phyloP scores from a whole-genome alignment of 371 early-diverging fungal genomes.

The Rhizomucor pusillus region DNA sequence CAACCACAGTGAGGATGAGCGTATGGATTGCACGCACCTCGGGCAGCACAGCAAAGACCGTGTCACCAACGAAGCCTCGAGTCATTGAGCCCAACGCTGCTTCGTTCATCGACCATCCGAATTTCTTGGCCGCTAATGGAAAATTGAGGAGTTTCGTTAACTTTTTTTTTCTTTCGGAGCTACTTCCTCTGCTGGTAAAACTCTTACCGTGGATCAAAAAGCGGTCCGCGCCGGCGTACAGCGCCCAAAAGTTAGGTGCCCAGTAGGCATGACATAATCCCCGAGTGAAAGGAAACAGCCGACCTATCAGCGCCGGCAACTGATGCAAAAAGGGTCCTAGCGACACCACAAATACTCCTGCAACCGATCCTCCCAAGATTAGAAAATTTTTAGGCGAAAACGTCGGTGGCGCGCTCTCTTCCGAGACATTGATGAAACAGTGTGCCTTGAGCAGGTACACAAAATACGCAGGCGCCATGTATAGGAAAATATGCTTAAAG shows the following conservation, averaged over 20 bases:
- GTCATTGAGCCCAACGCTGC: conserved; percentile 69
- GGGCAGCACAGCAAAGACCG: conserved; percentile 79
- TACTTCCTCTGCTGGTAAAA: not conserved
- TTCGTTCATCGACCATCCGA: conserved; percentile 44
- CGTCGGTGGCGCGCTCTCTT: not conserved
- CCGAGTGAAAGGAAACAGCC: conserved; percentile 95
- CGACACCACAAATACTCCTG: conserved; percentile 71
- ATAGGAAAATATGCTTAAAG: conserved; percentile 96
- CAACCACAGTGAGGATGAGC: conserved; percentile 70
- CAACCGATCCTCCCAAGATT: conserved; percentile 64
- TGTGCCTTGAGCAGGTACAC: conserved; percentile 84
- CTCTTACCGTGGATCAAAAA: conserved; percentile 51
- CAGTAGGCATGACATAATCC: conserved; percentile 96
- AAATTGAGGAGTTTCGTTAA: not conserved
- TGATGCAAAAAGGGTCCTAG: conserved; percentile 84
- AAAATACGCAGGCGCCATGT: conserved; percentile 94
- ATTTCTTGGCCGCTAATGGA: conserved; percentile 30
- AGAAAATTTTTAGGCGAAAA: conserved; percentile 50
- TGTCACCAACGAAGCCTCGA: conserved; percentile 92
- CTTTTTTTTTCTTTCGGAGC: not conserved
- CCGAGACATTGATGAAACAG: conserved; percentile 48
- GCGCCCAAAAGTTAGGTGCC: conserved; percentile 98
- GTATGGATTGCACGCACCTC: conserved; percentile 74
- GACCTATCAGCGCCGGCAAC: conserved; percentile 72
- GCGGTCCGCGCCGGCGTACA: conserved; percentile 86